Evolutionary conservation across 192 early-diverging fungal genomes (phyloP).

Genomic region (Kickxella alabastrina): DNA sequence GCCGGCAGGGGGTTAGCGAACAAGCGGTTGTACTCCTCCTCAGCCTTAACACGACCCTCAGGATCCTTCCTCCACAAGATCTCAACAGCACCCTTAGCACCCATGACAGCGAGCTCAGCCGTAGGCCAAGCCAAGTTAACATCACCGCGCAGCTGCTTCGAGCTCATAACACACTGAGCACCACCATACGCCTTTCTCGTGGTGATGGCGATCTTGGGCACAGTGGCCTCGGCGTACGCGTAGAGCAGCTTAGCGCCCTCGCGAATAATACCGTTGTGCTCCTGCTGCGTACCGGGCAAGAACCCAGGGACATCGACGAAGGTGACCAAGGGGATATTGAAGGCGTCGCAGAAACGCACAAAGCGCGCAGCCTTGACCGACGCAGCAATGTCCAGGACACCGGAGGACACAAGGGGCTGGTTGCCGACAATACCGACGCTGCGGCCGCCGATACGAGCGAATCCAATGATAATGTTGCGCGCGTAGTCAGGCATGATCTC

Average conservation of each 20-base stretch:
- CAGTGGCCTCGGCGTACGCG: slow-evolving; percentile 95
- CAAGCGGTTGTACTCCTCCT: slow-evolving; percentile 82
- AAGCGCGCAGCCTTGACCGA: slow-evolving; percentile 94
- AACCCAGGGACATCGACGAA: slow-evolving; percentile 98
- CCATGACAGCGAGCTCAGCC: slow-evolving; percentile 99
- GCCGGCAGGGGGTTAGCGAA: slow-evolving; percentile 95
- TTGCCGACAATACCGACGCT: slow-evolving; percentile 90
- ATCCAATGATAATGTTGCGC: slow-evolving; percentile 88
- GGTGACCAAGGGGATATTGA: slow-evolving; percentile 90
- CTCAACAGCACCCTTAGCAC: slow-evolving; percentile 94
- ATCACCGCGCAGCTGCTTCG: slow-evolving; percentile 94
- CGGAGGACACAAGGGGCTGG: slow-evolving; percentile 92
- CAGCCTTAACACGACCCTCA: slow-evolving; percentile 58
- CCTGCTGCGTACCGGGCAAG: slow-evolving; percentile 89
- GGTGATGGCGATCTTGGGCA: slow-evolving; percentile 94
- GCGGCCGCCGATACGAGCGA: slow-evolving; percentile 78
- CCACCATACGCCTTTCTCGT: slow-evolving; percentile 97
- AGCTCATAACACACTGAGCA: slow-evolving; percentile 96
- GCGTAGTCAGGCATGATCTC: slow-evolving; percentile 92
- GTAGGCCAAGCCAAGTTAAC: slow-evolving; percentile 91
- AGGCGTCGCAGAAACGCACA: slow-evolving; percentile 95
- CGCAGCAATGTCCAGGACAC: slow-evolving; percentile 91
- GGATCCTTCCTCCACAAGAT: slow-evolving; percentile 79
- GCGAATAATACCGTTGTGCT: slow-evolving; percentile 93
- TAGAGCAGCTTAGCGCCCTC: slow-evolving; percentile 95